These are phyloP conservation scores for Podospora bellae-mahoneyi DNA, from an alignment of 495 filamentous ascomycete species.

Conservation along the genomic window DNA sequence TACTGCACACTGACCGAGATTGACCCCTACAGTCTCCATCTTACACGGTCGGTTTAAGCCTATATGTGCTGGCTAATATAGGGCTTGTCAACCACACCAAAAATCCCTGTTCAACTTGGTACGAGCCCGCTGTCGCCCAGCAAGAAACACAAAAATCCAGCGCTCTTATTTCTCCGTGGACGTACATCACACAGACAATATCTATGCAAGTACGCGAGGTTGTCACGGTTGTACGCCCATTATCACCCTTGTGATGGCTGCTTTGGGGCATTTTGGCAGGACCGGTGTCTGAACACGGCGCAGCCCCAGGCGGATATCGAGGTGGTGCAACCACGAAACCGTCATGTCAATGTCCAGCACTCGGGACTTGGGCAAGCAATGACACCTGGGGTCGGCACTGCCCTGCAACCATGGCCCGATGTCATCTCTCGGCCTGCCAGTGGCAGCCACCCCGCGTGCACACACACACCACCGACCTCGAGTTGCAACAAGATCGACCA, in stretches of 20 bases:
- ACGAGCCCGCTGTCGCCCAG: slow-evolving; percentile 14
- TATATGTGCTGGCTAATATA: slow-evolving; percentile 48
- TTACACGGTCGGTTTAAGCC: slow-evolving; percentile 37
- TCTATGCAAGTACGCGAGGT: slow-evolving; percentile 19
- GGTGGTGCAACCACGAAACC: slow-evolving; percentile 10
- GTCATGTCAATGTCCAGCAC: slow-evolving; percentile 6
- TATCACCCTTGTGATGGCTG: slow-evolving; percentile 4
- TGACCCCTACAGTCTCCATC: slow-evolving; percentile 32
- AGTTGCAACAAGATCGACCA: slow-evolving; percentile 20
- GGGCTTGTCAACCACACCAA: slow-evolving; percentile 28
- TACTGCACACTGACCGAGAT: slow-evolving; percentile 39
- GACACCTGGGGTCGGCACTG: slow-evolving; percentile 21
- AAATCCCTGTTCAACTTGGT: slow-evolving; percentile 21
- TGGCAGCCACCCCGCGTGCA: slow-evolving; percentile 21
- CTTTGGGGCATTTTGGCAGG: slow-evolving; percentile 11
- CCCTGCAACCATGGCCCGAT: slow-evolving; percentile 19
- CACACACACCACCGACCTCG: slow-evolving; percentile 11
- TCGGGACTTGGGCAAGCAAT: slow-evolving; percentile 20
- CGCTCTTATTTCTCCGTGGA: not conserved
- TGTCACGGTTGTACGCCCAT: slow-evolving; percentile 15
- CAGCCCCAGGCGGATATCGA: slow-evolving; percentile 12
- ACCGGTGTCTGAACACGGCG: slow-evolving; percentile 5
- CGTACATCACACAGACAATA: slow-evolving; percentile 11
- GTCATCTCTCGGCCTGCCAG: slow-evolving; percentile 20
- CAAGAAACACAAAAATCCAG: not conserved